Evolutionary conservation across 495 filamentous ascomycete genomes (phyloP).

Genomic region (Amphirosellinia nigrospora): DNA sequence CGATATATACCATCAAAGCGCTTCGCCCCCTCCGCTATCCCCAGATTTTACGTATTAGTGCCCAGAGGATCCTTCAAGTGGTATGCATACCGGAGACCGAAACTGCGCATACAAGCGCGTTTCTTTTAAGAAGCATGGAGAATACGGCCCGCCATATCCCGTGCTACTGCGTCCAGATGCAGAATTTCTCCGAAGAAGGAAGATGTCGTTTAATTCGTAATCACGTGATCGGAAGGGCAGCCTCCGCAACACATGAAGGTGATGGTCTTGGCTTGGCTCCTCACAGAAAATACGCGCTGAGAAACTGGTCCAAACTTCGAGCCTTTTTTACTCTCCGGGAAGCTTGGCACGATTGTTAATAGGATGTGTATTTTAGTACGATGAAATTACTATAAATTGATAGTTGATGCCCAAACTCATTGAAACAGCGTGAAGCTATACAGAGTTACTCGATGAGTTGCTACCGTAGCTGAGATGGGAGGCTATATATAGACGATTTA

Average conservation of each 20-base stretch:
- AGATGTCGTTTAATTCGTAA: neutral
- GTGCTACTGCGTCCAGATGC: neutral
- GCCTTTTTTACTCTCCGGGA: too few relatives aligned
- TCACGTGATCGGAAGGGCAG: slow-evolving; percentile 25
- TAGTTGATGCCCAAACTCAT: too few relatives aligned
- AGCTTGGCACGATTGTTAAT: too few relatives aligned
- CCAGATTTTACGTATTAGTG: neutral
- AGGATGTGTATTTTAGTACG: too few relatives aligned
- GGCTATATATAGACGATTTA: too few relatives aligned
- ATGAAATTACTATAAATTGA: too few relatives aligned
- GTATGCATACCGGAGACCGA: neutral
- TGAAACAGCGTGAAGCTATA: too few relatives aligned
- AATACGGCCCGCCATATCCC: slow-evolving; percentile 2
- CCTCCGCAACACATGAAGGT: slow-evolving; percentile 12
- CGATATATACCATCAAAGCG: neutral
- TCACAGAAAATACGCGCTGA: neutral
- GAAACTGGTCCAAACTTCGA: too few relatives aligned
- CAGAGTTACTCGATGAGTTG: too few relatives aligned
- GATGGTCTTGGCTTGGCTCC: neutral
- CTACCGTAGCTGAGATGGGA: too few relatives aligned
- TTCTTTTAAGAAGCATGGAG: slow-evolving; percentile 12
- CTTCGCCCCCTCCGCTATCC: neutral
- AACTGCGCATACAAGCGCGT: neutral
- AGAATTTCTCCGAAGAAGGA: slow-evolving; percentile 2
- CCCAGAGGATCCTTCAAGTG: neutral